Evolutionary conservation across 768 basidiomycete genomes (phyloP), one percentile per base, ranked within the genome.

Genomic region (Cubamyces lactineus): DNA sequence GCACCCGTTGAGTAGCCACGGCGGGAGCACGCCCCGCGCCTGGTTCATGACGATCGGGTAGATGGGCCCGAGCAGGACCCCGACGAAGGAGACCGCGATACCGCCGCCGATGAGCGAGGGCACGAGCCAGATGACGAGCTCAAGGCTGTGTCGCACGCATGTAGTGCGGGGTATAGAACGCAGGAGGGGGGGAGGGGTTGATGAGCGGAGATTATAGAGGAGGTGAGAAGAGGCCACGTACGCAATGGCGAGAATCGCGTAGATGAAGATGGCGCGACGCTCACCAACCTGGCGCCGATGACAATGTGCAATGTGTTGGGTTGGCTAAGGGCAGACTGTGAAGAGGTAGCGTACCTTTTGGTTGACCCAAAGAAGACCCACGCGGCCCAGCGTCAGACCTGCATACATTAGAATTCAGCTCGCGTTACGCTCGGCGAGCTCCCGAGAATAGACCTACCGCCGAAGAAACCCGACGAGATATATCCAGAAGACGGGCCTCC

Each of bases 91-190:
- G 48, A 84, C 80, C 13, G 80, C 77, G 8, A 88, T 74, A 0
- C 84, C 86, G 43, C 79, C 79, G n/a, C 79, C 82, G 24, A 86
- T 70, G 39, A 89, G 71, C 5, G 76, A 78, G 0, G 83, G 82
- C 0, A 83, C 82, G 3, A 82, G 73, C 87, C 88, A 89, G 7
- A 88, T 74, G 30, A 83, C 71, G 39, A 88, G 67, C 66, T 87
- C 81, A 23, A 88, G 74, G 15, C 80, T 84, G 61, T 48, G 40
- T 16, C 16, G n/a, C 2, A 26, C 19, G n/a, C 19, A 74, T 75
- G 9, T 72, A 73, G 15, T 66, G 64, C 8, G 2, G 12, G 42
- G 23, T 38, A 19, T 16, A 21, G 30, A 23, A 34, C 30, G 1
- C 1, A 28, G 5, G 46, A 24, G 5, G 17, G 11, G 15, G 13